A percentile compares a stretch with the other conserved stretches of the same genome.
These are phyloP conservation scores for Yamadazyma atmosphaerica DNA, from an alignment of 1,139 yeast species.

Conservation along the genomic window DNA sequence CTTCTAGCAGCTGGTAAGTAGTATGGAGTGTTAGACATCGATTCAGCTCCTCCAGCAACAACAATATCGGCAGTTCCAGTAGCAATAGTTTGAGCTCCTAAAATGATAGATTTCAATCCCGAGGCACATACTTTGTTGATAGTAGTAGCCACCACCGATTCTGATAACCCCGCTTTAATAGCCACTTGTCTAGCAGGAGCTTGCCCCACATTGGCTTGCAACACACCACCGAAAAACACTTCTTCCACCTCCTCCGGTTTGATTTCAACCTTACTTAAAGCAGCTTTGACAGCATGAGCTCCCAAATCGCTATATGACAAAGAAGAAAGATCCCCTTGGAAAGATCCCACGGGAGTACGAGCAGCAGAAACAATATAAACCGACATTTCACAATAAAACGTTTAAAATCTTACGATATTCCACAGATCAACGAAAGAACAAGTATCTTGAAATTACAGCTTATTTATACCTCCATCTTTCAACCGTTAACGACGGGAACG, in stretches of 20 bases:
- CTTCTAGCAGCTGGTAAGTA: constrained; percentile 82
- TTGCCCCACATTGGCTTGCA: constrained; percentile 94
- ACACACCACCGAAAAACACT: constrained; percentile 87
- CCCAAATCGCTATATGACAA: constrained; percentile 84
- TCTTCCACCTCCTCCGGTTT: constrained; percentile 82
- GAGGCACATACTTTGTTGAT: constrained; percentile 97
- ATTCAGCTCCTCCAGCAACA: constrained; percentile 96
- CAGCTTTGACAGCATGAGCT: constrained; percentile 87
- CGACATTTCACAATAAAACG: too few species aligned
- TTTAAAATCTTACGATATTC: too few species aligned
- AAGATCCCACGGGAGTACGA: constrained; percentile 94
- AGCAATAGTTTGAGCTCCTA: constrained; percentile 87
- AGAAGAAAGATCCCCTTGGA: constrained; percentile 80
- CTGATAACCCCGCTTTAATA: constrained; percentile 80
- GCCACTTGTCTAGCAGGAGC: constrained; percentile 99
- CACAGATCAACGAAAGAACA: too few species aligned
- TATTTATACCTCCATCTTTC: too few species aligned
- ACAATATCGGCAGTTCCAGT: constrained; percentile 91
- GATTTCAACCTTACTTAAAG: constrained; percentile 76
- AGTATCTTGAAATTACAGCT: too few species aligned
- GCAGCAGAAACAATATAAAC: constrained; percentile 90
- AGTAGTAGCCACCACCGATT: constrained; percentile 79
- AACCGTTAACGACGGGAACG: constrained; percentile 5
- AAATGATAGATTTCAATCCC: constrained; percentile 87
- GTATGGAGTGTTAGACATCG: constrained; percentile 96